Evolutionary conservation across 768 basidiomycete species (phyloP).

Genomic region (Trichaptum fuscoviolaceum): DNA sequence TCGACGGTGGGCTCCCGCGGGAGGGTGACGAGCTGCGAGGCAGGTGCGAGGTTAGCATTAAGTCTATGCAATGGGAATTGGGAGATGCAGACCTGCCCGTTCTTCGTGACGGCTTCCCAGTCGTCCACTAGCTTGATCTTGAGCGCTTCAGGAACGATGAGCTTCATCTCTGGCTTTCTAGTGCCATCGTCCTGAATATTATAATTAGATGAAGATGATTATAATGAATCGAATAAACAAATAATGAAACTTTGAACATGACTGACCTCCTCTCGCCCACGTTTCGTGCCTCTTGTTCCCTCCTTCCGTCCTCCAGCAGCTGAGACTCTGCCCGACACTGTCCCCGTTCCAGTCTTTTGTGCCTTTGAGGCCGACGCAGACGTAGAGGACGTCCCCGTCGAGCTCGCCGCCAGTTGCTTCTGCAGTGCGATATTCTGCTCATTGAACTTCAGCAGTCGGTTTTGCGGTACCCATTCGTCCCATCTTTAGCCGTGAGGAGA

Average conservation of each 20-base stretch:
- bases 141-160: constrained; percentile 84
- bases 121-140: constrained; percentile 91
- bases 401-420: constrained; percentile 49
- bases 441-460: constrained; percentile 78
- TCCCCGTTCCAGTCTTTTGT: constrained; percentile 16
- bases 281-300: constrained; percentile 59
- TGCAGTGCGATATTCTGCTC: constrained; percentile 77
- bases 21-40: constrained; percentile 70
- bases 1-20: constrained; percentile 77
- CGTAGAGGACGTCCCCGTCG: constrained; percentile 17
- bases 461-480: constrained; percentile 94
- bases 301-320: constrained; percentile 45
- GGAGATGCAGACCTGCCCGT: constrained; percentile 60
- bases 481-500: constrained; percentile 45
- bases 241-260: constrained; percentile 6
- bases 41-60: not conserved
- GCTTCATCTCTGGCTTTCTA: constrained; percentile 84
- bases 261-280: constrained; percentile 69
- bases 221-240: not conserved
- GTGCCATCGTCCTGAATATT: constrained; percentile 64
- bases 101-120: constrained; percentile 97
- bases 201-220: not conserved
- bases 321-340: constrained; percentile 16
- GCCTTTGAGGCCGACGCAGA: constrained; percentile 28
- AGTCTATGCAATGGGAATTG: not conserved